Evolutionary conservation across 2,329 filamentous ascomycete genomes (phyloP).

Genomic region (Pyrenophora graminea): DNA sequence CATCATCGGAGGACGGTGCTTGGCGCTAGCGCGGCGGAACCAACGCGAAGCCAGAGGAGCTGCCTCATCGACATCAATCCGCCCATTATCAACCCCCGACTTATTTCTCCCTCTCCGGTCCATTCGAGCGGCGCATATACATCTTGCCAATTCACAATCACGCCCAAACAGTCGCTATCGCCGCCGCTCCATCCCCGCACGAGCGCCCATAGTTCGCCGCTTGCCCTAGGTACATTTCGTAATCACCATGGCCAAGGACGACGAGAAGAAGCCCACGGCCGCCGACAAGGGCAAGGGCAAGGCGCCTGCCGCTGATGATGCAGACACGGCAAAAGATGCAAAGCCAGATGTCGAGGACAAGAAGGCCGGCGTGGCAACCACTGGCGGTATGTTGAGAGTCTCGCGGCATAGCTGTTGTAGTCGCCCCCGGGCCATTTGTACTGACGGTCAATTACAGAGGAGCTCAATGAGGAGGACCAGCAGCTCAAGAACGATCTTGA

Average conservation of each 20-base stretch:
- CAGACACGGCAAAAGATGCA: slow-evolving; percentile 61
- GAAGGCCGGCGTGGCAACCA: slow-evolving; percentile 70
- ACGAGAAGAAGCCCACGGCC: slow-evolving; percentile 78
- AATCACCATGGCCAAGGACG: slow-evolving; percentile 84
- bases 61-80: slow-evolving; percentile 37
- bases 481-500: slow-evolving; percentile 98
- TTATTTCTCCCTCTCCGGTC: slow-evolving; percentile 15
- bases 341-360: slow-evolving; percentile 77
- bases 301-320: slow-evolving; percentile 68
- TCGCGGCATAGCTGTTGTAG: slow-evolving; percentile 15
- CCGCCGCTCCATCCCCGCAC: slow-evolving; percentile 17
- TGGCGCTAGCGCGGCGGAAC: slow-evolving; percentile 27
- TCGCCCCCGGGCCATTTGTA: slow-evolving; percentile 21
- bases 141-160: not conserved
- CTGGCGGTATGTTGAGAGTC: slow-evolving; percentile 54
- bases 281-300: slow-evolving; percentile 97
- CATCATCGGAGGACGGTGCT: slow-evolving; percentile 28
- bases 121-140: slow-evolving; percentile 9
- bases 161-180: slow-evolving; percentile 9
- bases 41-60: slow-evolving; percentile 28
- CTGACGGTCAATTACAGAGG: slow-evolving; percentile 63
- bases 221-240: slow-evolving; percentile 39
- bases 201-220: slow-evolving; percentile 38
- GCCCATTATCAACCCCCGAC: slow-evolving; percentile 24
- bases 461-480: slow-evolving; percentile 96